Base-by-base conservation (phyloP, 2,329 filamentous ascomycete species). In the Calonectria hawksworthii region DNA sequence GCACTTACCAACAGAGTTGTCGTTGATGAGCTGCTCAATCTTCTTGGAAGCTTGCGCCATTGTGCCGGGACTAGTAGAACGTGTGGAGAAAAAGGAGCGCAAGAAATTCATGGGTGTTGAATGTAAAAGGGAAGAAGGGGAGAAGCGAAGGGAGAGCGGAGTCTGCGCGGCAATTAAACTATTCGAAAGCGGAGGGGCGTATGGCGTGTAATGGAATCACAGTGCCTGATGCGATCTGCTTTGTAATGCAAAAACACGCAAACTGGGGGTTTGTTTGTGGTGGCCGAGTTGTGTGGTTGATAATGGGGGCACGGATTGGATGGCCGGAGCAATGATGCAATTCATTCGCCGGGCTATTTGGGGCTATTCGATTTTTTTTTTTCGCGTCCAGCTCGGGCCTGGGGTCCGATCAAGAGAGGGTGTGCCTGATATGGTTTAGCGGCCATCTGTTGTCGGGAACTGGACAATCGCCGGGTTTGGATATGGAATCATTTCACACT, bases 1-100 rank as follows among this genome's bases (percentile, higher is more conserved):
- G 44, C 71, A 83, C 93, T 70, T 89, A 95, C 94, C 93, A 86
- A 98, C 96, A 82, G 92, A 88, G 88, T 98, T 97, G 83, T 96
- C 93, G 86, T 97, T 92, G 86, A 99, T 98, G 88, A 98, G 93
- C 83, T 89, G 86, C 86, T 98, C 92, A 76, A 94, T 95, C 87
- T 98, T 98, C 77, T 91, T 90, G 88, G 94, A 95, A 83, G 95
- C 94, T 84, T 94, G 92, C 83, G 95, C 93, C 94, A 98, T 98
- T 82, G 88, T 91, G 87, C 91, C 89, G 80, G 94, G 89, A 85
- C 90, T 88, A 84, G 88, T 84, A 69, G 89, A 85, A 81, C 89
- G 88, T 85, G 88, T 86, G 81, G 88, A 88, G 86, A 98, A 97
- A 84, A 98, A 89, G 84, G 91, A 90, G 83, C 92, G 91, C 83